Base-by-base conservation (phyloP, 257 asterid genomes). In the Fraxinus anomala region DNA sequence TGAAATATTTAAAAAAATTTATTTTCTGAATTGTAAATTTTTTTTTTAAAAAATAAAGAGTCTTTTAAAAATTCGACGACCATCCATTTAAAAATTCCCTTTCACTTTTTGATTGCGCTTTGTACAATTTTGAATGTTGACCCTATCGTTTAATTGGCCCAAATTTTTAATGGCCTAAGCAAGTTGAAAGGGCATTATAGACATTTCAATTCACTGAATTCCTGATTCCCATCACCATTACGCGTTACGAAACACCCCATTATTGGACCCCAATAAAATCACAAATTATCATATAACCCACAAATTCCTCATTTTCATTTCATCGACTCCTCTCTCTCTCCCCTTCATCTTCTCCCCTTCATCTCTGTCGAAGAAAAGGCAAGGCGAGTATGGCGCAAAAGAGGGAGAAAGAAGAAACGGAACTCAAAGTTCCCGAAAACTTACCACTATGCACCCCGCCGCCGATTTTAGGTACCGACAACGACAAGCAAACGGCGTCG, bases 321-420 rank as follows among this genome's bases (percentile, higher is more conserved):
- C 56, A 77, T 77, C 70, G 80, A 83, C 77, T 24, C 14, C 70
- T 33, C 68, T 30, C 68, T 30, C 63, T 42, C 68, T 3, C 31
- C 6, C 69, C 54, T 68, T 72, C 36, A 59, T 56, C 76, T 66
- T 42, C 68, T 3, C 31, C 6, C 69, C 54, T 68, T 72, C 36
- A 59, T 56, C 76, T 66, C 81, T 23, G 7, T 37, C 24, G 36
- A 9, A 26, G 69, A 21, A 70, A 6, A 67, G 44, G 73, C 31
- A 23, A 37, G 40, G n/a, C 19, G 37, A 56, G 37, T 21, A 91
- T 91, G 96, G 89, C 94, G 33, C 96, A 91, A 56, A 86, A 91
- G 87, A 84, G 91, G 76, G 96, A 91, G 71, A 91, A 85, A 73
- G 92, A 91, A 72, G 94, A 88, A 68, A 89, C 94, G 28, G 92